Base-by-base conservation (phyloP, 2,329 filamentous ascomycete species). In the Camptophora hylomeconis region DNA sequence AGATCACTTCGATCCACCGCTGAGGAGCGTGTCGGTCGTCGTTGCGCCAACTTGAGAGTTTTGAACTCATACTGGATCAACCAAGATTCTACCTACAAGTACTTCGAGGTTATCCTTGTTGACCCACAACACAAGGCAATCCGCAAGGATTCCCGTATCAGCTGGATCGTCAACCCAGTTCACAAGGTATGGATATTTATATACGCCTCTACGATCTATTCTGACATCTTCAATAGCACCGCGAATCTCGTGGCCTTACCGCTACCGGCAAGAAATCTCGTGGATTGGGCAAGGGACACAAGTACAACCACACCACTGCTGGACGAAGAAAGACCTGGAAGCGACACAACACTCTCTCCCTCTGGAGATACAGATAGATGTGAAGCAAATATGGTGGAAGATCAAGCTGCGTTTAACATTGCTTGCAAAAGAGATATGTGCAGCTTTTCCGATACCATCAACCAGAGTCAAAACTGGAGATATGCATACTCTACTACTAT, bases 41-140 rank as follows among this genome's bases (percentile, higher is more conserved):
- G 87, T 63, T 94, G 86, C 72, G 84, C 86, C 68, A 98, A 98
- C 72, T 69, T 98, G 64, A 84, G 89, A 60, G 89, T 98, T 58
- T 80, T 98, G 58, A 98, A 98, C 81, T 95, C 87, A 45, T 98
- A 98, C 86, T 98, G 92, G 92, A 83, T 98, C 74, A 98, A 98
- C 81, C 84, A 95, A 75, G 89, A 98, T 73, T 94, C 86, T 40
- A 98, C 89, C 67, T 98, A 95, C 82, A 98, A 98, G 76, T 98
- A 98, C 81, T 98, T 75, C 73, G 89, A 98, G 71, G 78, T 95
- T 66, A 95, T 98, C 72, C 82, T 94, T 58, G 87, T 98, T 60
- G 89, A 98, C 72, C 89, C 89, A 61, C 81, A 92, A 72, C 89
- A 98, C 82, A 95, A 95, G 77, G 89, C 89, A 58, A 98, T 98